These are phyloP conservation scores for Dioscorea alata DNA, from an alignment of 106 monocot species.

Conservation along the genomic window DNA sequence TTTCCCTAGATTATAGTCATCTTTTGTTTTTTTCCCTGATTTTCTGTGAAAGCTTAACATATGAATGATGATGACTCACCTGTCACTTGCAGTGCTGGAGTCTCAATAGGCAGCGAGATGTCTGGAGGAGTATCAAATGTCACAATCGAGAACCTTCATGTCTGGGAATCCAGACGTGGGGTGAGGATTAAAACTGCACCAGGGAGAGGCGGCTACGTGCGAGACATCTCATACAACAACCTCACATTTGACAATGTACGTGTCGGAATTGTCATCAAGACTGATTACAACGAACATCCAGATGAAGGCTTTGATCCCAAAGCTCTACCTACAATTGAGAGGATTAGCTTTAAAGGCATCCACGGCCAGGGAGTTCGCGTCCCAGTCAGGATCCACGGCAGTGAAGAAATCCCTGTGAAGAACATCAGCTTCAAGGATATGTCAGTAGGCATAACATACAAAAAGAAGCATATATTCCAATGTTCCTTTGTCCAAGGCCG, in stretches of 20 bases:
- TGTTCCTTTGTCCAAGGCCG: constrained; percentile 69
- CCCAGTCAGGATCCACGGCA: constrained; percentile 64
- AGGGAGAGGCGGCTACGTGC: constrained; percentile 67
- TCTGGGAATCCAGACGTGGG: constrained; percentile 62
- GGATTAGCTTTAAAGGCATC: constrained; percentile 41
- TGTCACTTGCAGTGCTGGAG: constrained; percentile 51
- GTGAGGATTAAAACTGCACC: constrained; percentile 77
- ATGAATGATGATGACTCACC: too few species aligned
- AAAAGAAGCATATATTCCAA: constrained; percentile 75
- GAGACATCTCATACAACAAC: constrained; percentile 53
- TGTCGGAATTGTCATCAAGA: constrained; percentile 74
- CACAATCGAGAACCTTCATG: constrained; percentile 47
- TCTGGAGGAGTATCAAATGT: constrained; percentile 85
- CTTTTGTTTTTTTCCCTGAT: too few species aligned
- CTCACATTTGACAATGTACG: constrained; percentile 66
- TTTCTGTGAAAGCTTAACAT: too few species aligned
- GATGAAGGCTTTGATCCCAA: constrained; percentile 45
- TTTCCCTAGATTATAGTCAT: too few species aligned
- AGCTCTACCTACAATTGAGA: constrained; percentile 30
- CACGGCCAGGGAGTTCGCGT: constrained; percentile 51
- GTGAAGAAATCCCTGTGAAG: constrained; percentile 57
- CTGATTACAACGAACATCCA: constrained; percentile 80
- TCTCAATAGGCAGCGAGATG: constrained; percentile 96
- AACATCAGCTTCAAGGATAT: constrained; percentile 50
- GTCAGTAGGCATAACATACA: constrained; percentile 60